These are phyloP conservation scores for Neolentinus lepideus DNA, from an alignment of 1,284 basidiomycete genomes.

Conservation along the genomic window DNA sequence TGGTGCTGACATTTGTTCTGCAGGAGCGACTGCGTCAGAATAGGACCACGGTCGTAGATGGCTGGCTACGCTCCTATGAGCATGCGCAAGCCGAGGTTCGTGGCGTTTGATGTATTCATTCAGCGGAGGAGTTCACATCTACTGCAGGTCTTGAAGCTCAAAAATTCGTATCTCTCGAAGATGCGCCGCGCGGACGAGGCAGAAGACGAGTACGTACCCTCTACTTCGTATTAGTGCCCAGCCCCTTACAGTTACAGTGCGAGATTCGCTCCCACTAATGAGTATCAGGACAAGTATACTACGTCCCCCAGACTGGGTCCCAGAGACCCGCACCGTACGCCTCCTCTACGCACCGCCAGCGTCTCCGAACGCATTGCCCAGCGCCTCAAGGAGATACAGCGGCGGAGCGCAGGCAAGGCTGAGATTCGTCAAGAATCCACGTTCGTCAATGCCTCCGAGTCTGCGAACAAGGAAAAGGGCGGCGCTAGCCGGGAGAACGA, in stretches of 20 bases:
- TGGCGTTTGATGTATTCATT: not conserved
- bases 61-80: constrained; percentile 70
- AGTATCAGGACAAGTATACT: constrained; percentile 62
- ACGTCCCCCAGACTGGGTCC: constrained; percentile 55
- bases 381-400: constrained; percentile 69
- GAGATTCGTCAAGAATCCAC: not conserved
- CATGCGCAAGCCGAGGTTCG: constrained; percentile 50
- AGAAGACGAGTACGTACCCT: constrained; percentile 74
- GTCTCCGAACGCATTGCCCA: constrained; percentile 74
- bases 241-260: constrained; percentile 31
- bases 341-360: constrained; percentile 54
- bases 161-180: constrained; percentile 72
- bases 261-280: constrained; percentile 69
- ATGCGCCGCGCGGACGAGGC: constrained; percentile 79
- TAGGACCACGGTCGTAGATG: constrained; percentile 52
- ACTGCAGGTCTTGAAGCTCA: constrained; percentile 53
- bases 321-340: constrained; percentile 22
- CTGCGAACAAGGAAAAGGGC: constrained; percentile 18
- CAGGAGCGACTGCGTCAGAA: constrained; percentile 56
- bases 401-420: constrained; percentile 32
- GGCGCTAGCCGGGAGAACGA: constrained; percentile 27
- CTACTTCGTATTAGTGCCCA: constrained; percentile 1
- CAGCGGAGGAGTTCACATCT: not conserved
- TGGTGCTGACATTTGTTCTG: not conserved
- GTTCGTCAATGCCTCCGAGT: constrained; percentile 20